Evolutionary conservation across 225 moss, liverwort and hornwort genomes (phyloP).

Genomic region (Marchantia polymorpha): DNA sequence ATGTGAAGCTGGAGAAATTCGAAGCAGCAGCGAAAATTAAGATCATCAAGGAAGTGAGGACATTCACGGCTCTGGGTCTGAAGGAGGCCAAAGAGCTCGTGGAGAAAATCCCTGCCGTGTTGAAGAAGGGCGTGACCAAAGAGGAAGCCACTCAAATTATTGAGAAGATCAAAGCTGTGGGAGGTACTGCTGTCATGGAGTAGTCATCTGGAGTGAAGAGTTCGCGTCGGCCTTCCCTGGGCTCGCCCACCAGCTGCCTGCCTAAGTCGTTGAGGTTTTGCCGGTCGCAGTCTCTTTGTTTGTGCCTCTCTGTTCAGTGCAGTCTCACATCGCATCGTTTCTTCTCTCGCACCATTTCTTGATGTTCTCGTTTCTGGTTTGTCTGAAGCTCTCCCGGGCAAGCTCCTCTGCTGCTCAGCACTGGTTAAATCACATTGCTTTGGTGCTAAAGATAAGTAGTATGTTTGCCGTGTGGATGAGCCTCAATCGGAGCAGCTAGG

Average conservation of each 20-base stretch:
- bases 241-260: neutral
- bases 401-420: neutral
- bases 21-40: slow-evolving; percentile 91
- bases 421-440: slow-evolving; percentile 8
- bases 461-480: slow-evolving; percentile 12
- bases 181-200: slow-evolving; percentile 91
- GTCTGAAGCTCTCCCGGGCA: slow-evolving; percentile 9
- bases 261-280: neutral
- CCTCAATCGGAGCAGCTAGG: slow-evolving; percentile 10
- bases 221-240: neutral
- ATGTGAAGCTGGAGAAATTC: slow-evolving; percentile 97
- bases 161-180: slow-evolving; percentile 89
- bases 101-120: slow-evolving; percentile 78
- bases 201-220: slow-evolving; percentile 30
- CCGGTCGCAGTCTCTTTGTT: slow-evolving; percentile 7
- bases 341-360: slow-evolving; percentile 5
- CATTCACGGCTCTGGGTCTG: slow-evolving; percentile 88
- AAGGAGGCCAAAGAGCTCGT: slow-evolving; percentile 99
- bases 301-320: slow-evolving; percentile 16
- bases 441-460: slow-evolving; percentile 7
- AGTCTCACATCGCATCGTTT: slow-evolving; percentile 14
- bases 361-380: slow-evolving; percentile 13
- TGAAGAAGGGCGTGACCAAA: slow-evolving; percentile 94
- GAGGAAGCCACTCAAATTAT: slow-evolving; percentile 96
- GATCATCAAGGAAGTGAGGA: slow-evolving; percentile 97